Conservation (phyloP, 73 alveolate species). For the Tetrahymena elliotti region DNA sequence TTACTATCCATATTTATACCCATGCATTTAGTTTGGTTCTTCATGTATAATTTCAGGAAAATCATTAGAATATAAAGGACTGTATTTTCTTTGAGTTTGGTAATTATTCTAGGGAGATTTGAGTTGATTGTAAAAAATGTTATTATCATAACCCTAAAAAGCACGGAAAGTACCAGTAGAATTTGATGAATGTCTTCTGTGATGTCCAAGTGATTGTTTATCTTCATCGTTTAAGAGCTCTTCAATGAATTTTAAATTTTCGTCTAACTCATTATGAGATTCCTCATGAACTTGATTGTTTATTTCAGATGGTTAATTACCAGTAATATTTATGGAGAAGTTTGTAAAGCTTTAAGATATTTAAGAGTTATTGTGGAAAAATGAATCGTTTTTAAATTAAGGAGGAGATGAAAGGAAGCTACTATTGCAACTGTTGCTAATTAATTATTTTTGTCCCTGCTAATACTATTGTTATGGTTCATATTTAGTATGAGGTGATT, state of each 20-base stretch:
- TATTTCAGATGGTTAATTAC: not conserved
- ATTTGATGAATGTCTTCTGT: not conserved
- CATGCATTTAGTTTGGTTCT: not conserved
- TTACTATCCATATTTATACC: not conserved
- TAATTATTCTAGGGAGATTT: not conserved
- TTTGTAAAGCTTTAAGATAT: constrained; percentile 9
- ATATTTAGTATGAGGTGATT: constrained; percentile 8
- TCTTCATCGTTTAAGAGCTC: constrained; percentile 24
- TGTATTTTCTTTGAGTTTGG: not conserved
- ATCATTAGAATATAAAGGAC: not conserved
- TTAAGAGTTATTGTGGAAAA: constrained; percentile 29
- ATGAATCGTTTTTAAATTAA: constrained; percentile 12
- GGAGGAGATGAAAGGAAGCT: constrained; percentile 36
- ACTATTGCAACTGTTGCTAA: not conserved
- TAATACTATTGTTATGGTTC: not conserved
- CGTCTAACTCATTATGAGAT: constrained; percentile 31
- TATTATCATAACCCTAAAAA: not conserved
- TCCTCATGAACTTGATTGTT: constrained; percentile 21
- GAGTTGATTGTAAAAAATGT: not conserved
- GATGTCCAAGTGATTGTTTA: not conserved
- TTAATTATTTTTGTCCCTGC: constrained; percentile 12
- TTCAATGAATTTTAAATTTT: constrained; percentile 32
- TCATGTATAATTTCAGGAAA: not conserved
- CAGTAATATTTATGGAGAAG: not conserved
- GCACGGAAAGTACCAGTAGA: constrained; percentile 1